Base-by-base conservation (phyloP, 345 rosid genomes). In the Alliaria petiolata region DNA sequence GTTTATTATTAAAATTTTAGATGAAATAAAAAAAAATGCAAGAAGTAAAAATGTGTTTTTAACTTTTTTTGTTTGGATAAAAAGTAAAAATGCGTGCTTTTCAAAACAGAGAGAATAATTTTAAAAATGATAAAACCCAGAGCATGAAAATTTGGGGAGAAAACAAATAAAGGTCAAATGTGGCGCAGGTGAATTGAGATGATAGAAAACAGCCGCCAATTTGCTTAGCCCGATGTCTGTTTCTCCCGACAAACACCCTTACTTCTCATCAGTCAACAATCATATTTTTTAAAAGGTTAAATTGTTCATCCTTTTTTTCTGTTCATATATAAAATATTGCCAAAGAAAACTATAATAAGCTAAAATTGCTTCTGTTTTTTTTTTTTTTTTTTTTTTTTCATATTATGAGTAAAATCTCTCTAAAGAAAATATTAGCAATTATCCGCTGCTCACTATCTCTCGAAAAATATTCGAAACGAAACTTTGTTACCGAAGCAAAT, bases 161-260 rank as follows among this genome's bases (percentile, higher is more conserved):
- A n/a, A 33, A 6, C 45, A 62, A 25, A 30, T 3, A 65, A 25
- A 65, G 7, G 26, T 66, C 2, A 15, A 16, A 26, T 66, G 60
- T 67, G 61, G 51, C 28, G 42, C 51, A 52, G 52, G 52, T 52
- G 51, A 53, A 12, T 28, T 66, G 60, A 66, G 49, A 22, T 3
- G n/a, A 34, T 64, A 64, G 33, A 46, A 63, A 63, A 34, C 43
- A 38, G 73, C 73, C 47, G 57, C 28, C 72, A 20, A 14, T 57
- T 69, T 35, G 36, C 31, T 45, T n/a, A 22, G 35, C 64, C 38
- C 65, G 13, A 69, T 35, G 65, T 57, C 28, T 58, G 38, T 49
- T n/a, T n/a, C n/a, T n/a, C n/a, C n/a, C n/a, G n/a, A n/a, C n/a
- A n/a, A n/a, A n/a, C n/a, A n/a, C n/a, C n/a, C n/a, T n/a, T n/a